Base-by-base conservation (phyloP, 345 rosid genomes). In the Eucalyptus erythrocorys region DNA sequence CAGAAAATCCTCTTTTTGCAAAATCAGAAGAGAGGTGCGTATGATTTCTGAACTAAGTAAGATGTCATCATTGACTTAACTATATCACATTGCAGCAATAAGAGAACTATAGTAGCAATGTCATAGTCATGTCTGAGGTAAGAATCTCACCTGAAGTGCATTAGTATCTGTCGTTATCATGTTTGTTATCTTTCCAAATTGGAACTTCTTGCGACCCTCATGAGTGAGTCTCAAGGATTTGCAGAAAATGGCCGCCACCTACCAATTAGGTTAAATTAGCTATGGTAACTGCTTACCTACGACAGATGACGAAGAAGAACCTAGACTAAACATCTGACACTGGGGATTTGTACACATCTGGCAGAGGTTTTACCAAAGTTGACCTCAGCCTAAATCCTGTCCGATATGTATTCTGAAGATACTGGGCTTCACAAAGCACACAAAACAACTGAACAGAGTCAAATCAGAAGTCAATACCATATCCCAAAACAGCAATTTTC, bases 211-310 rank as follows among this genome's bases (percentile, higher is more conserved):
- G 90, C 98, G 98, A 91, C 94, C 92, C 90, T 95, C 99, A 87
- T 96, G 96, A 89, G 96, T 96, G 87, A 97, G 91, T 90, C 99
- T 95, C 79, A 96, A 88, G 68, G 98, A 94, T 92, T 96, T 97
- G 85, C 93, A 94, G 92, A 97, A 97, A 89, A 96, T 96, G 91
- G 99, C 98, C 80, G 99, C 99, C 91, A 97, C 96, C 99, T 97
- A 89, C 50, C 34, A 48, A 45, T 59, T 30, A 11, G 86, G 22
- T 84, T 50, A 24, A 84, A 45, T 43, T 42, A 40, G 81, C 34
- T 14, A 51, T 30, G 53, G 30, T 48, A 68, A 15, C 14, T 57
- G n/a, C 64, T 57, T n/a, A 5, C 13, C 64, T 53, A 21, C 3
- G 2, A 22, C 11, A 53, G 2, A 53, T 4, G 59, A 9, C 11